Evolutionary conservation across 306 rosid genomes (phyloP), one percentile per base, ranked within the genome.

Genomic region (Pueraria montana): DNA sequence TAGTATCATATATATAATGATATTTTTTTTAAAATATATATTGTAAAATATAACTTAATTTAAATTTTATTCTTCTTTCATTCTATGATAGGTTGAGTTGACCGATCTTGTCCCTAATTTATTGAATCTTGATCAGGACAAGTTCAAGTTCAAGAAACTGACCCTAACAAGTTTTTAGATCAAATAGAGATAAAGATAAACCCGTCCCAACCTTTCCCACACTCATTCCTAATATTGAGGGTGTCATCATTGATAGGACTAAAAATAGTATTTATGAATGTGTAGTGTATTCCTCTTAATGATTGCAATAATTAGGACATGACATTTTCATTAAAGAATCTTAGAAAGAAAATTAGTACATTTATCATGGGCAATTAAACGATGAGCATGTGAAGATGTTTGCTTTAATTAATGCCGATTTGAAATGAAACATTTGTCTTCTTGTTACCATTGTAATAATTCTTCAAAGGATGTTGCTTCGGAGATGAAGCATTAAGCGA

Each of bases 301-400:
- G 71, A 65, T 32, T 34, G 26, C 24, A 32, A 65, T 65, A 65
- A 65, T 65, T 65, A 36, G 48, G 48, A 42, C 9, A 65, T n/a
- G 48, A 3, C 72, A 65, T 65, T 65, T 65, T 30, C 45, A n/a
- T 65, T 65, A 36, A 3, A 34, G 48, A 65, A 34, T 32, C 45
- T 36, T 65, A 17, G 46, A 62, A 13, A 26, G 20, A 62, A 61
- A 61, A 61, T 61, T 5, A 27, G 67, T 26, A 61, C 38, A 24
- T 34, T 32, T 34, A 32, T 64, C 23, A 32, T 32, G 72, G 13
- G 9, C 23, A 34, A 34, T 17, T 34, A n/a, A 65, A 61, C 8
- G 38, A 24, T 26, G n/a, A 23, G 66, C 72, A 65, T 65, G 48
- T 65, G 48, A 65, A 65, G 14, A n/a, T 65, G 72, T 65, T 65